Conservation (phyloP, 164 flowering plant species). For the Annona cherimola region DNA sequence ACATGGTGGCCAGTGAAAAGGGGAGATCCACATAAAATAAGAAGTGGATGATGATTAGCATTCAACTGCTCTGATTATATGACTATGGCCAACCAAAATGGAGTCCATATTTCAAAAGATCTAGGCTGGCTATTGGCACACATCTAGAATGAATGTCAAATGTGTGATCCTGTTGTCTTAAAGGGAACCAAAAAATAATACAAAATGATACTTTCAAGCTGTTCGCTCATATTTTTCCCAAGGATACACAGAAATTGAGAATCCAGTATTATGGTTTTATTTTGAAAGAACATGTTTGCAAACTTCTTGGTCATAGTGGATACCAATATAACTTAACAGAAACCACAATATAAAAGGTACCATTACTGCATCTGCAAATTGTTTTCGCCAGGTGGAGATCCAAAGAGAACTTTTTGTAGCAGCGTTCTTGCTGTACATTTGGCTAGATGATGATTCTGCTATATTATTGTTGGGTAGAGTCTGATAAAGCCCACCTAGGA, state of each 20-base stretch:
- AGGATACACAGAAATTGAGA: not conserved
- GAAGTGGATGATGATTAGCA: too few species aligned
- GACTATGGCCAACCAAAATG: too few species aligned
- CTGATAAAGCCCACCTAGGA: constrained; percentile 42
- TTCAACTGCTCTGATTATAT: too few species aligned
- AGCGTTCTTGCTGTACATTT: constrained; percentile 14
- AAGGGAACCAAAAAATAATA: not conserved
- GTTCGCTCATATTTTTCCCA: not conserved
- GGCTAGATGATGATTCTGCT: constrained; percentile 43
- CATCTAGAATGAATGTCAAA: too few species aligned
- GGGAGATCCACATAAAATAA: too few species aligned
- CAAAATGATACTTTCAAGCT: not conserved
- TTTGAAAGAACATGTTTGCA: not conserved
- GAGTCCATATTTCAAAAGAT: too few species aligned
- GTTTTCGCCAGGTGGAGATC: constrained; percentile 60
- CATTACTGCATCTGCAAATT: constrained; percentile 62
- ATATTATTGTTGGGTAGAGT: constrained; percentile 31
- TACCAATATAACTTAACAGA: not conserved
- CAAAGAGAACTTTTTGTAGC: constrained; percentile 22
- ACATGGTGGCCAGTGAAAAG: too few species aligned
- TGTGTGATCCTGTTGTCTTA: not conserved
- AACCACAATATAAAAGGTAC: constrained; percentile 27
- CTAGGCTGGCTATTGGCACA: too few species aligned
- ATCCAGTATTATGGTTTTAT: not conserved
- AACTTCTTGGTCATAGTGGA: not conserved